These are phyloP conservation scores for Cladosporium sp. DNA, from an alignment of 2,329 filamentous ascomycete species.

Conservation along the genomic window DNA sequence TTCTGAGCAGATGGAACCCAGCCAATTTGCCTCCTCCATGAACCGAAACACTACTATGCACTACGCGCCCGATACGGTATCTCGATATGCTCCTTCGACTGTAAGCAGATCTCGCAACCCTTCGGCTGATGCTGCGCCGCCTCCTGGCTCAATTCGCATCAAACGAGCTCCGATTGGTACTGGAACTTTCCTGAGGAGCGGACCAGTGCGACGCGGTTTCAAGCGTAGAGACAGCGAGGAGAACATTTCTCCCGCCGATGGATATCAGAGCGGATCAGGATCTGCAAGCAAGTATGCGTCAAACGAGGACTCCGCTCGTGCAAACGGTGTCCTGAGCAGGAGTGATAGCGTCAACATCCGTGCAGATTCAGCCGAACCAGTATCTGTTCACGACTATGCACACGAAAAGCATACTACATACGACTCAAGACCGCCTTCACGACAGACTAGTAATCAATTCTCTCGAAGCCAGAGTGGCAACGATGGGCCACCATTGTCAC, in stretches of 20 bases:
- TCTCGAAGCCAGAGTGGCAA: slow-evolving; percentile 25
- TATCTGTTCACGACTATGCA: slow-evolving; percentile 34
- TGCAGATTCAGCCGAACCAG: slow-evolving; percentile 30
- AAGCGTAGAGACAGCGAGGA: slow-evolving; percentile 55
- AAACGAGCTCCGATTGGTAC: slow-evolving; percentile 72
- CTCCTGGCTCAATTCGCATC: slow-evolving; percentile 71
- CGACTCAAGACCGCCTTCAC: slow-evolving; percentile 22
- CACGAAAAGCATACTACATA: slow-evolving; percentile 20
- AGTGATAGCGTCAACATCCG: slow-evolving; percentile 29
- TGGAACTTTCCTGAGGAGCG: slow-evolving; percentile 71
- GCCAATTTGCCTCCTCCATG: slow-evolving; percentile 19
- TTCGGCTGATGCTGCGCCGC: slow-evolving; percentile 58
- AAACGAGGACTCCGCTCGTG: background rate
- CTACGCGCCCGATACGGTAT: slow-evolving; percentile 48
- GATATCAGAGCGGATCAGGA: slow-evolving; percentile 25
- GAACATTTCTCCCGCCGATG: slow-evolving; percentile 37
- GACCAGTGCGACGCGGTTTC: slow-evolving; percentile 66
- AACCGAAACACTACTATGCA: slow-evolving; percentile 35
- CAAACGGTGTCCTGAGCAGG: slow-evolving; percentile 23
- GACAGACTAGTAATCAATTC: slow-evolving; percentile 23
- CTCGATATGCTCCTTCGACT: slow-evolving; percentile 39
- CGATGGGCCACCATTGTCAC: slow-evolving; percentile 27
- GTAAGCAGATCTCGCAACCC: slow-evolving; percentile 46
- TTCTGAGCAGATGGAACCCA: background rate
- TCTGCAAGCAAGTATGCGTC: slow-evolving; percentile 23